Conservation (phyloP, 352 stramenopile genomes). For the Phytopythium sindhum region DNA sequence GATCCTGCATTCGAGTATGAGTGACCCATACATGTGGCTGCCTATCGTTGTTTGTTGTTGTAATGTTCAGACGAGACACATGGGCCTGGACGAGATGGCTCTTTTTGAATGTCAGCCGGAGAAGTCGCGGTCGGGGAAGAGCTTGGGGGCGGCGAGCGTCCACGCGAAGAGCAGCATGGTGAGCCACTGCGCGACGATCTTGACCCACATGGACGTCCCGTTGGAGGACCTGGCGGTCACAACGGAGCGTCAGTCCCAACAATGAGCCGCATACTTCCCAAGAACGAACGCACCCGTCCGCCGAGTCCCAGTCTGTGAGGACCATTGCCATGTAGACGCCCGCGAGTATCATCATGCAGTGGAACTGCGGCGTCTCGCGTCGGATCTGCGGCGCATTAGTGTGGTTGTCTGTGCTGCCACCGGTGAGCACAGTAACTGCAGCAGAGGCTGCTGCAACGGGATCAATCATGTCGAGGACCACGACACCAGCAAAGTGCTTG, state of each 20-base stretch:
- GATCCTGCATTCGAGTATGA: not conserved
- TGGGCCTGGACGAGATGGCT: not conserved
- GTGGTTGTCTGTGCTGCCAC: not conserved
- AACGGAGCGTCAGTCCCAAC: too few relatives aligned
- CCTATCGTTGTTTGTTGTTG: not conserved
- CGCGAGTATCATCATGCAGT: conserved; percentile 89
- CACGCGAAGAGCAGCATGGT: conserved; percentile 93
- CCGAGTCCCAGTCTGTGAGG: conserved; percentile 93
- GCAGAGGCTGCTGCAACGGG: conserved; percentile 52
- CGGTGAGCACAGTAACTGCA: not conserved
- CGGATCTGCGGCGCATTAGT: conserved; percentile 11
- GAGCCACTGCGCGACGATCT: conserved; percentile 93
- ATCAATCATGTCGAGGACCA: conserved; percentile 60
- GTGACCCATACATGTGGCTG: not conserved
- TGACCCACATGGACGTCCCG: conserved; percentile 94
- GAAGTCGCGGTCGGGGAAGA: conserved; percentile 96
- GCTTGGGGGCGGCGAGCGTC: conserved; percentile 91
- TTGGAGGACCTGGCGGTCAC: conserved; percentile 41
- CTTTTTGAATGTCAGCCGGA: too few relatives aligned
- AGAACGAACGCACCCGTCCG: conserved; percentile 40
- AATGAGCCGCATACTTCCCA: too few relatives aligned
- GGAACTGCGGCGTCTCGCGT: conserved; percentile 91
- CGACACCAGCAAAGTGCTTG: conserved; percentile 23
- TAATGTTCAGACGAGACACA: not conserved
- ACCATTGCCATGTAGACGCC: conserved; percentile 94